A percentile compares a stretch with the other conserved stretches of the same genome.
These are phyloP conservation scores for Furculomyces boomerangus DNA, from an alignment of 371 early-diverging fungal species.

Conservation along the genomic window DNA sequence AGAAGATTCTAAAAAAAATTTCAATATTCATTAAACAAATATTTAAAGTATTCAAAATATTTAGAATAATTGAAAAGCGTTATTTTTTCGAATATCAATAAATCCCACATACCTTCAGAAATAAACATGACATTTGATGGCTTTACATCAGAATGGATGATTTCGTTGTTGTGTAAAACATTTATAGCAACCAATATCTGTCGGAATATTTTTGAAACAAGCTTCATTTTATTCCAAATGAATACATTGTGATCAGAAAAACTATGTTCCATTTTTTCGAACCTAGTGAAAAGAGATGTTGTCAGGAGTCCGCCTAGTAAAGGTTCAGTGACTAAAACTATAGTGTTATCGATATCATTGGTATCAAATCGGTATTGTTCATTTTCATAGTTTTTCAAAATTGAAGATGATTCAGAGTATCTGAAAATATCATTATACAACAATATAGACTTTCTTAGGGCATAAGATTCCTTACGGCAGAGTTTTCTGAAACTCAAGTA, in stretches of 20 bases:
- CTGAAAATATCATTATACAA: conserved; percentile 15
- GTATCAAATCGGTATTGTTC: too few species aligned
- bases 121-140: conserved; percentile 21
- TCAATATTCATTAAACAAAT: not conserved
- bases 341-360: too few species aligned
- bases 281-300: conserved; percentile 13
- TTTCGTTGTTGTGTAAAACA: conserved; percentile 12
- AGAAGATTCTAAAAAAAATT: conserved; percentile 2
- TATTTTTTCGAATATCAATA: too few species aligned
- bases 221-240: conserved; percentile 12
- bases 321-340: conserved; percentile 23
- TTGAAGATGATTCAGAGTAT: conserved; percentile 4
- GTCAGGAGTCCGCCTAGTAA: conserved; percentile 16
- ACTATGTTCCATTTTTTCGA: conserved; percentile 7
- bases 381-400: not conserved
- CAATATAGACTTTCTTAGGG: conserved; percentile 11
- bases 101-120: conserved; percentile 2
- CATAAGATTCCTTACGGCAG: conserved; percentile 9
- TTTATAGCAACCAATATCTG: conserved; percentile 19
- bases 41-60: not conserved
- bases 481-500: conserved; percentile 12
- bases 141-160: conserved; percentile 24
- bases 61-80: not conserved
- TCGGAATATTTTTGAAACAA: conserved; percentile 13
- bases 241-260: conserved; percentile 11